phyloP scores from a whole-genome alignment of 306 rosid genomes.

The Cucumis melo region DNA sequence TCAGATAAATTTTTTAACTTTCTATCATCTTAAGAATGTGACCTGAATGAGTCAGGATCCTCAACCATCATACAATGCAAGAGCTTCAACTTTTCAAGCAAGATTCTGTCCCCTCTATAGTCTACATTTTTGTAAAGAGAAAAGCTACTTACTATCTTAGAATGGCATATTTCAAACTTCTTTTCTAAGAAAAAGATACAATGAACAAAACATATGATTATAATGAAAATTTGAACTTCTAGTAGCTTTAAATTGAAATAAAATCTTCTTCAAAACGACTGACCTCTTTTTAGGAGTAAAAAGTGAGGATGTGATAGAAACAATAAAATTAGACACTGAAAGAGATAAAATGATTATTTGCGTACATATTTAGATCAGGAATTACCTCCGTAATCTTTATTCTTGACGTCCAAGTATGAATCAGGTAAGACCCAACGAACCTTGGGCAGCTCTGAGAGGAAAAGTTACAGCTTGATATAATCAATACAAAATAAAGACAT shows the following conservation, averaged over 20 bases:
- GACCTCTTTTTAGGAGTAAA: background rate
- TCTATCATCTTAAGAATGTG: background rate
- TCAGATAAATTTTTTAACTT: background rate
- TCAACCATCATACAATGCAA: background rate
- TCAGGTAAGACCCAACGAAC: constrained; percentile 99
- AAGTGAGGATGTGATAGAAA: background rate
- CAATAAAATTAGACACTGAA: background rate
- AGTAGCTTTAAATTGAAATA: background rate
- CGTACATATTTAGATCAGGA: background rate
- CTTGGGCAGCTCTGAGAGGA: constrained; percentile 47
- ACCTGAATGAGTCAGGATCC: background rate
- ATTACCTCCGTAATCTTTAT: constrained; percentile 90
- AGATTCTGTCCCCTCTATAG: background rate
- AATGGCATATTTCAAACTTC: background rate
- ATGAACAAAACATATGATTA: background rate
- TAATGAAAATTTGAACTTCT: background rate
- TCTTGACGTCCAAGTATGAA: constrained; percentile 84
- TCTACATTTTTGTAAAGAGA: no score
- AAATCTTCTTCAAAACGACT: background rate
- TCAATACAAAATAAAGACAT: background rate
- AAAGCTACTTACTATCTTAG: background rate
- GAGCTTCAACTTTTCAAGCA: background rate
- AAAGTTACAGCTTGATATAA: background rate
- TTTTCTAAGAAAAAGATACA: background rate
- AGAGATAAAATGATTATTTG: background rate